Evolutionary conservation across 495 filamentous ascomycete species (phyloP), one percentile per base, ranked within the genome.

Genomic region (Evernia prunastri): DNA sequence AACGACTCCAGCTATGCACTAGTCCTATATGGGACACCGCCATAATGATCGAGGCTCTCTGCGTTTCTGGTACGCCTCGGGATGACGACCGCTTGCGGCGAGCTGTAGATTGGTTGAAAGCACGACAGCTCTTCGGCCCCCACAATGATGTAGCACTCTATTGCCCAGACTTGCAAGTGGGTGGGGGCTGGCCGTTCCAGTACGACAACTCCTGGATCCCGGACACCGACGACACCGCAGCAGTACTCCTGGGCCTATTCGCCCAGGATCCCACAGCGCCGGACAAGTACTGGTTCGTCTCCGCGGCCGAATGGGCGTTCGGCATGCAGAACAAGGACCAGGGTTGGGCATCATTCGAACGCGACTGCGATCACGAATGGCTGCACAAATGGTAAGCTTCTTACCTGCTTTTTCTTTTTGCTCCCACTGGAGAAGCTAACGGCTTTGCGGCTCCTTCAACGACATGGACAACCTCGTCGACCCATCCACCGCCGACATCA

Each of bases 271-370:
- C 18, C 18, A 12, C 11, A 7, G 70, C 74, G 3, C 51, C 69
- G 7, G 59, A 60, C 1, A 20, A 15, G 23, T 43, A 40, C 13
- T 47, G 39, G 20, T 33, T 60, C 5, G 23, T 43, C 20, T 27
- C 49, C 7, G 75, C 74, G 12, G 61, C 65, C 0, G 63, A 60
- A 17, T 81, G 77, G 77, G 72, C 78, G 11, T 45, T 76, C 4
- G 76, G 75, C 6, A 79, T 81, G 78, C 79, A 81, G 64, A 80
- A 80, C 53, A 20, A 20, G 0, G 78, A 81, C 49, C 77, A 76
- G 18, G 78, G 78, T 0, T 81, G 77, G 76, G 77, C 67, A 27
- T 74, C 77, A 0, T 80, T 80, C 36, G 79, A 81, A 54, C 35
- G 59, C 5, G 67, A 75, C 7, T 78, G 79, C 57, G 68, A 79